A percentile compares a stretch with the other conserved stretches of the same genome.
These are phyloP conservation scores for Auxenochlorella pyrenoidosa DNA, from an alignment of 139 green algal species.

Conservation along the genomic window DNA sequence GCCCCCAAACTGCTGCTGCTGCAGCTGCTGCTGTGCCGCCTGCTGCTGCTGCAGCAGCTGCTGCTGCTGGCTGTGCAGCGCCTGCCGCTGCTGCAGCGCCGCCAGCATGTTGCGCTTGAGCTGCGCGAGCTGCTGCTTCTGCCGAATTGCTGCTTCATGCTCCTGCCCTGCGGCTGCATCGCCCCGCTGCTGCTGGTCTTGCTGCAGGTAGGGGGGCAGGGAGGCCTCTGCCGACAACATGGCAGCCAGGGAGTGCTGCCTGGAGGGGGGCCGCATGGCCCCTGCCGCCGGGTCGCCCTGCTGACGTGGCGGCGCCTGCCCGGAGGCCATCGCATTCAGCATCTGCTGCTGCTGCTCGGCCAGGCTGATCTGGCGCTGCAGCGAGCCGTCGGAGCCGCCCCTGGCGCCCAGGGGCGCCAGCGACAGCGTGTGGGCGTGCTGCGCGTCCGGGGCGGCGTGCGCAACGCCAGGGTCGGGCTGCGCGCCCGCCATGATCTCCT, in stretches of 20 bases:
- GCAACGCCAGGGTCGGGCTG: not conserved
- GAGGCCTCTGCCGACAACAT: not conserved
- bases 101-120: not conserved
- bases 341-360: constrained; percentile 11
- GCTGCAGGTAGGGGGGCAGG: not conserved
- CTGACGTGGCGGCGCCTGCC: not conserved
- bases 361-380: not conserved
- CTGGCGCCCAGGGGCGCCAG: not conserved
- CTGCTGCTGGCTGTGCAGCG: constrained; percentile 7
- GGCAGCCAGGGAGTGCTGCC: not conserved
- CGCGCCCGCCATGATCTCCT: not conserved
- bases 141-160: not conserved
- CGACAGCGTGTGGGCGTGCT: not conserved
- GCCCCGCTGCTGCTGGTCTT: not conserved
- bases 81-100: constrained; percentile 6
- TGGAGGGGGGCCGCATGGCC: not conserved
- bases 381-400: not conserved
- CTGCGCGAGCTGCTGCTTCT: not conserved
- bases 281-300: not conserved
- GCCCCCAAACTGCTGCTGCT: not conserved
- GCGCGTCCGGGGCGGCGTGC: not conserved
- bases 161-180: not conserved
- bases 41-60: not conserved
- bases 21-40: not conserved
- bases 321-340: constrained; percentile 6